Conservation (phyloP, 805 yeast species). For the Kluyveromyces nonfermentans region DNA sequence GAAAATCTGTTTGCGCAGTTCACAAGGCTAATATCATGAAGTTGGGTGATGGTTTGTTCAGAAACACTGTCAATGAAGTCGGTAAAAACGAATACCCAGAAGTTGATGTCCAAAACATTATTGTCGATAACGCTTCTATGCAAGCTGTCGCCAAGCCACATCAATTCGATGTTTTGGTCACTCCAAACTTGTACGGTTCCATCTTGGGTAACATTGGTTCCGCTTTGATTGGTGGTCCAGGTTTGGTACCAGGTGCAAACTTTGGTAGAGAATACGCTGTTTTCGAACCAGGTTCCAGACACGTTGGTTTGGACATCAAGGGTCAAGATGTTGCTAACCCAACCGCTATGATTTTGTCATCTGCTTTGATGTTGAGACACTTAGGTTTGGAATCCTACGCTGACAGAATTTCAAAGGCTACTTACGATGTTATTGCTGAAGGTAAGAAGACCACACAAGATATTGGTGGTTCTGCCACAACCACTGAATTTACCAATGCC, state of each 20-base stretch:
- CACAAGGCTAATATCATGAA: slow-evolving; percentile 99
- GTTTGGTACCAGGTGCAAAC: slow-evolving; percentile 97
- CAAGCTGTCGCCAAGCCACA: slow-evolving; percentile 98
- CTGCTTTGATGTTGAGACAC: slow-evolving; percentile 89
- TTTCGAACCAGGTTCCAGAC: slow-evolving; percentile 99
- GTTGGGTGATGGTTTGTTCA: slow-evolving; percentile 95
- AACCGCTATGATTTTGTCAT: slow-evolving; percentile 90
- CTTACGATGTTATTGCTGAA: slow-evolving; percentile 81
- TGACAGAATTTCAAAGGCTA: slow-evolving; percentile 79
- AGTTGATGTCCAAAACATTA: slow-evolving; percentile 78
- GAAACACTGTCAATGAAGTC: slow-evolving; percentile 82
- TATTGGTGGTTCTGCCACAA: slow-evolving; percentile 82
- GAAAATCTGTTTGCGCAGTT: slow-evolving; percentile 89
- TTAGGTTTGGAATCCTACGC: slow-evolving; percentile 81
- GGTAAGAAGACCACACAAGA: slow-evolving; percentile 81
- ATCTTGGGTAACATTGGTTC: slow-evolving; percentile 97
- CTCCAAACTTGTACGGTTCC: slow-evolving; percentile 97
- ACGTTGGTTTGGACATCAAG: slow-evolving; percentile 93
- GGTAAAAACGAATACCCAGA: slow-evolving; percentile 81
- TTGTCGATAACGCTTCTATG: slow-evolving; percentile 98
- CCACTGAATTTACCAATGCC: slow-evolving; percentile 92
- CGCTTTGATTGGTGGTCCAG: slow-evolving; percentile 94
- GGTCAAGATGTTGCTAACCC: slow-evolving; percentile 96
- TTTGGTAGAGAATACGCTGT: slow-evolving; percentile 97
- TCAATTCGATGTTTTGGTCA: slow-evolving; percentile 95